phyloP scores from a whole-genome alignment of 257 asterid species.

The Scutellaria barbata region DNA sequence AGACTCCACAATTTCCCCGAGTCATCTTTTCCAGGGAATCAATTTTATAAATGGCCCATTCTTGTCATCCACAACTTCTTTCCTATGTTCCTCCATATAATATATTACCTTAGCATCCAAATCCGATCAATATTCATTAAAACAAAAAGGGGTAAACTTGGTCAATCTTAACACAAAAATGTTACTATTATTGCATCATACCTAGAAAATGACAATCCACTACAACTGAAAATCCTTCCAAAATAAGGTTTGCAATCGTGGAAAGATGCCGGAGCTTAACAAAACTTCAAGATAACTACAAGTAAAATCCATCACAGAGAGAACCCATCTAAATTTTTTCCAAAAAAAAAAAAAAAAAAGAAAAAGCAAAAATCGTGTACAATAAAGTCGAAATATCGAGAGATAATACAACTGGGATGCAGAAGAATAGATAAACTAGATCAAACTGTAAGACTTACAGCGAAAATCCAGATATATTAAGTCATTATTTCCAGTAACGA shows the following conservation, averaged over 20 bases:
- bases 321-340: constrained; percentile 24
- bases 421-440: constrained; percentile 28
- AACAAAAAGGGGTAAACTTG: constrained; percentile 8
- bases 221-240: constrained; percentile 23
- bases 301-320: constrained; percentile 12
- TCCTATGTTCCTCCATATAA: neutral
- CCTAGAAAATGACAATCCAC: constrained; percentile 24
- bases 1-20: neutral
- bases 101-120: constrained; percentile 13
- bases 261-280: constrained; percentile 15
- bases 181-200: neutral
- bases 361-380: constrained; percentile 14
- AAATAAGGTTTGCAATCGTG: constrained; percentile 17
- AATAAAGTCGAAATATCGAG: neutral
- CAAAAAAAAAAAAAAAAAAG: too few species aligned
- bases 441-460: constrained; percentile 45
- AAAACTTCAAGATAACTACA: constrained; percentile 19
- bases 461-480: constrained; percentile 28
- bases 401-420: constrained; percentile 32
- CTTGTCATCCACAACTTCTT: constrained; percentile 20
- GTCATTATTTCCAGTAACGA: constrained; percentile 39
- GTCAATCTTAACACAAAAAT: constrained; percentile 5
- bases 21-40: neutral
- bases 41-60: neutral
- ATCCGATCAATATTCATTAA: neutral